These are phyloP conservation scores for Fusarium clavum DNA, from an alignment of 2,329 filamentous ascomycete genomes.

Conservation along the genomic window DNA sequence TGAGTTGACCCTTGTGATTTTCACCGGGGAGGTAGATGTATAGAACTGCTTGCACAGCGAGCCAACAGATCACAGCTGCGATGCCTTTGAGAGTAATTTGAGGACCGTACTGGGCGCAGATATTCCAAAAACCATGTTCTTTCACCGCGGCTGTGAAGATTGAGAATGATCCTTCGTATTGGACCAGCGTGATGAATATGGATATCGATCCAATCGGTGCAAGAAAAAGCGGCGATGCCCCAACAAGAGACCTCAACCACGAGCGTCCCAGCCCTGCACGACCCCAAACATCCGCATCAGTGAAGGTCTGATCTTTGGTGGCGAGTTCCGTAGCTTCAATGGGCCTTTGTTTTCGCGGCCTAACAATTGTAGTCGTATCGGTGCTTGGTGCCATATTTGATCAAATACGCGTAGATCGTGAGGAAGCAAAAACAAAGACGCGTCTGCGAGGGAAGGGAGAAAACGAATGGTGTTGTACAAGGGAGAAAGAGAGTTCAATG, in stretches of 20 bases:
- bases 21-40: conserved; percentile 30
- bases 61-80: conserved; percentile 19
- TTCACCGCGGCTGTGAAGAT: conserved; percentile 13
- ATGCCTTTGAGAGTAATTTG: conserved; percentile 30
- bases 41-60: conserved; percentile 30
- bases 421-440: neutral
- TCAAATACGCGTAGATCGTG: neutral
- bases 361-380: conserved; percentile 1
- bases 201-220: conserved; percentile 40
- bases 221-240: conserved; percentile 40
- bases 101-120: conserved; percentile 32
- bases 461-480: neutral
- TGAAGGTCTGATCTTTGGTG: neutral
- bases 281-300: conserved; percentile 37
- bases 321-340: neutral
- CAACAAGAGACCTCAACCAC: conserved; percentile 41
- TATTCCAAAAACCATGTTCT: conserved; percentile 33
- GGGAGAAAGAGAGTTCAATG: neutral
- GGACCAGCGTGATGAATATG: conserved; percentile 41
- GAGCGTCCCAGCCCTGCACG: conserved; percentile 41
- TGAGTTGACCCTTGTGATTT: conserved; percentile 52
- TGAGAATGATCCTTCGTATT: conserved; percentile 38
- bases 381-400: neutral
- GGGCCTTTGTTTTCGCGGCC: neutral
- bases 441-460: neutral